These are phyloP conservation scores for Yamadazyma mexicana DNA, from an alignment of 1,139 yeast genomes.

Conservation along the genomic window DNA sequence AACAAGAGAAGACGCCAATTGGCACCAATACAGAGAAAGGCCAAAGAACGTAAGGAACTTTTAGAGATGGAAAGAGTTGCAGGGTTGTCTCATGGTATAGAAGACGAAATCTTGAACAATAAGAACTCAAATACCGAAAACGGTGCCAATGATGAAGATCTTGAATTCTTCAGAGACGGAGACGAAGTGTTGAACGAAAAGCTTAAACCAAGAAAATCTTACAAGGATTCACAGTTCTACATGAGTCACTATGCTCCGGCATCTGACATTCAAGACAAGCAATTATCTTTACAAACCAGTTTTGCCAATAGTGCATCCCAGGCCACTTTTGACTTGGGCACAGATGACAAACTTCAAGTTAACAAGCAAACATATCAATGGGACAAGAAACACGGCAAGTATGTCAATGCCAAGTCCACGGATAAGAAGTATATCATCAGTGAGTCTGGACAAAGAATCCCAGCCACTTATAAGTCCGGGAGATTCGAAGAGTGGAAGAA, in stretches of 20 bases:
- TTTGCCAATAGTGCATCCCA: slow-evolving; percentile 82
- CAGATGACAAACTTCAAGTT: slow-evolving; percentile 69
- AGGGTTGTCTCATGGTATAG: slow-evolving; percentile 71
- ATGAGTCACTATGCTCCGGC: slow-evolving; percentile 90
- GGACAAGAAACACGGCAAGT: slow-evolving; percentile 94
- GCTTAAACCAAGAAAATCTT: slow-evolving; percentile 44
- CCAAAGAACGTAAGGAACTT: slow-evolving; percentile 67
- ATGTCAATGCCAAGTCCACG: slow-evolving; percentile 75
- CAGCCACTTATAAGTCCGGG: slow-evolving; percentile 91
- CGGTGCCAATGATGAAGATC: slow-evolving; percentile 46
- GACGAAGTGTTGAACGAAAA: slow-evolving; percentile 44
- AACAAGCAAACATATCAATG: slow-evolving; percentile 79
- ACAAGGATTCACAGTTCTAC: slow-evolving; percentile 79
- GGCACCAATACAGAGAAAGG: slow-evolving; percentile 82
- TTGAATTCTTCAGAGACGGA: slow-evolving; percentile 63
- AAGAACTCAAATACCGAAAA: slow-evolving; percentile 25
- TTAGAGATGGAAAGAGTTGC: slow-evolving; percentile 74
- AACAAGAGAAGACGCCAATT: slow-evolving; percentile 79
- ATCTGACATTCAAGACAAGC: slow-evolving; percentile 80
- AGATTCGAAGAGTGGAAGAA: slow-evolving; percentile 89
- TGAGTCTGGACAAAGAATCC: slow-evolving; percentile 90
- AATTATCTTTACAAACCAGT: slow-evolving; percentile 57
- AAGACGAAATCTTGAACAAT: slow-evolving; percentile 64
- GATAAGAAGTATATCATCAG: slow-evolving; percentile 89
- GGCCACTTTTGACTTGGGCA: slow-evolving; percentile 83